phyloP scores from a whole-genome alignment of 306 rosid genomes.

The Vigna radiata region DNA sequence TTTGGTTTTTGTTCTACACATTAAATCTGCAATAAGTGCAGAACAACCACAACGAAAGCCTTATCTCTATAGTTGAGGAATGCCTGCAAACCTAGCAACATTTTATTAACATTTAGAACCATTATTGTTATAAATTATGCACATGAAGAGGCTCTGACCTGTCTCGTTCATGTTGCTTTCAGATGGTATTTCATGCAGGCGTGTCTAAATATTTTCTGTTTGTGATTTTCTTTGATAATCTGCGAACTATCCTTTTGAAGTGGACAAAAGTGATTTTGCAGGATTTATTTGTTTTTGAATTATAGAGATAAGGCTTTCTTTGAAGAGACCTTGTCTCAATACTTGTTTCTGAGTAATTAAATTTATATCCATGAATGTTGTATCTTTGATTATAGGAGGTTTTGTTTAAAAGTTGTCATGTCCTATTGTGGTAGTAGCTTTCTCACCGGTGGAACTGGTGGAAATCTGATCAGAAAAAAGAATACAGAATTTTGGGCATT shows the following conservation, averaged over 20 bases:
- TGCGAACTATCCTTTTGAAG: background rate
- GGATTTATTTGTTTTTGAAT: background rate
- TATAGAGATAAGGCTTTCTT: too few relatives aligned
- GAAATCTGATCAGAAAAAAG: too few relatives aligned
- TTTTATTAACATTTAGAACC: background rate
- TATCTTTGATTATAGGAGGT: too few relatives aligned
- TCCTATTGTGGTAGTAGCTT: too few relatives aligned
- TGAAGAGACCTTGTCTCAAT: background rate
- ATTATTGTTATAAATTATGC: background rate
- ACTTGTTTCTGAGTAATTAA: constrained; percentile 10
- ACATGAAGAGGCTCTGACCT: background rate
- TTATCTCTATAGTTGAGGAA: background rate
- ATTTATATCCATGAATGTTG: background rate
- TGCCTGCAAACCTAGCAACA: background rate
- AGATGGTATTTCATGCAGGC: background rate
- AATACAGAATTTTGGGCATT: too few relatives aligned
- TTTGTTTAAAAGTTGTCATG: too few relatives aligned
- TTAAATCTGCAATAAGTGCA: constrained; percentile 6
- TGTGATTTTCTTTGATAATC: background rate
- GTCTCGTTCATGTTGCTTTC: background rate
- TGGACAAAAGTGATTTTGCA: background rate
- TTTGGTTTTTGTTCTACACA: constrained; percentile 19
- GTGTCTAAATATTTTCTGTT: background rate
- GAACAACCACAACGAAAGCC: background rate
- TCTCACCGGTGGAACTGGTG: too few relatives aligned